Conservation (phyloP, 768 basidiomycete genomes). For the Scleroderma bovista region DNA sequence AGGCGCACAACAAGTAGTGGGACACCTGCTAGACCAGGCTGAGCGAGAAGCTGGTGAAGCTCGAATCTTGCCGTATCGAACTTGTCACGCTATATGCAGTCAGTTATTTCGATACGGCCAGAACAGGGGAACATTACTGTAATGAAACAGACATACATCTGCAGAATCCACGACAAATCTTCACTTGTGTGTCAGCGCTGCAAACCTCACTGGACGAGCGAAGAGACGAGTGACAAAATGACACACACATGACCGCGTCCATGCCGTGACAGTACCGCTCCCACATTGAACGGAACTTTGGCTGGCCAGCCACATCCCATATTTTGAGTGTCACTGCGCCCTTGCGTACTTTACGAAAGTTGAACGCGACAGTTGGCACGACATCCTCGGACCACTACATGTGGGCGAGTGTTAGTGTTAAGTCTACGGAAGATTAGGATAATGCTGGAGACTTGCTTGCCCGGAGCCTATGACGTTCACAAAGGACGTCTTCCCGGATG, state of each 20-base stretch:
- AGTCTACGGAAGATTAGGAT: no score
- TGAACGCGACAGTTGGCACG: conserved; percentile 94
- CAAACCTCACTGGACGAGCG: no score
- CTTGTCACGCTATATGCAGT: conserved; percentile 55
- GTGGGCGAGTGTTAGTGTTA: no score
- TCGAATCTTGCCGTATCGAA: conserved; percentile 83
- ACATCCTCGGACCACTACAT: conserved; percentile 90
- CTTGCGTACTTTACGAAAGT: conserved; percentile 80
- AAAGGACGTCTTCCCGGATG: conserved; percentile 92
- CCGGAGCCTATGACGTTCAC: conserved; percentile 89
- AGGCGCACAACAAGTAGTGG: conserved; percentile 75
- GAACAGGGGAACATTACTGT: no score
- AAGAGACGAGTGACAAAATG: no score
- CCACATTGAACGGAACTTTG: conserved; percentile 94
- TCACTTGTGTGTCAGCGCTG: conserved; percentile 15
- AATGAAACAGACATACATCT: background rate
- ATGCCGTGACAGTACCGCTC: conserved; percentile 91
- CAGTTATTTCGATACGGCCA: no score
- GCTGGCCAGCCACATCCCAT: conserved; percentile 95
- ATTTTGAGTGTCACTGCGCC: conserved; percentile 90
- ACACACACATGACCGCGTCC: conserved; percentile 80
- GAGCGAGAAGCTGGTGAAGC: conserved; percentile 70
- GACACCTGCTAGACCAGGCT: conserved; percentile 61
- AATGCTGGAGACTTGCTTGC: no score
- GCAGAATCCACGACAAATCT: conserved; percentile 93